Base-by-base conservation (phyloP, 2,329 filamentous ascomycete genomes). In the Colletotrichum orbiculare region DNA sequence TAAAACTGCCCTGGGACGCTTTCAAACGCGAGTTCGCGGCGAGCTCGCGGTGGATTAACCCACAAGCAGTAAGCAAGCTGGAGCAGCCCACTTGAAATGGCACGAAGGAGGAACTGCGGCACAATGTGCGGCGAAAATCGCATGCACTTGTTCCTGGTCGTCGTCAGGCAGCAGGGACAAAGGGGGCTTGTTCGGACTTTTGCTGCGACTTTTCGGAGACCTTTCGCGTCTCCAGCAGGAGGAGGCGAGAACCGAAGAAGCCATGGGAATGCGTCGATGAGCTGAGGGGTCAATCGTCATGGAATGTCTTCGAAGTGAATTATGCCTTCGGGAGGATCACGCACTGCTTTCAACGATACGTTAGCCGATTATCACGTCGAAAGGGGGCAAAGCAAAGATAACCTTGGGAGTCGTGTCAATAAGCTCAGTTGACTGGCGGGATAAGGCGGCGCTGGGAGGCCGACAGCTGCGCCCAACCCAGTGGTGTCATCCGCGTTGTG, bases 1-100 rank as follows among this genome's bases (percentile, higher is more conserved):
- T 42, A 55, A 64, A 55, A 61, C 57, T 11, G n/a, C 50, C 49
- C 50, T 33, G 41, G 50, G 41, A 56, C 39, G 41, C 46, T 48
- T 15, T 43, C 46, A 62, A 65, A 65, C 62, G 39, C 42, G 15
- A 34, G 25, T 54, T 52, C 39, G 17, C 25, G 38, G 39, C 42
- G 15, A 34, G 39, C 50, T 52, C 39, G 17, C 25, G 38, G 42
- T 46, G 49, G 45, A 9, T 17, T 13, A n/a, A 49, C 34, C 60
- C 55, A 48, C 54, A 35, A 42, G 35, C 15, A 33, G 53, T 17
- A 37, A 55, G 41, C 41, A 8, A 7, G 41, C 12, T 33, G 34
- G 41, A 43, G 39, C 11, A 38, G 39, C 25, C 57, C 58, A 48
- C 58, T 13, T 38, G 41, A 12, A 8, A 38, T 12, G 58, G 47